Base-by-base conservation (phyloP, 2,329 filamentous ascomycete species). In the Fusarium albidum region DNA sequence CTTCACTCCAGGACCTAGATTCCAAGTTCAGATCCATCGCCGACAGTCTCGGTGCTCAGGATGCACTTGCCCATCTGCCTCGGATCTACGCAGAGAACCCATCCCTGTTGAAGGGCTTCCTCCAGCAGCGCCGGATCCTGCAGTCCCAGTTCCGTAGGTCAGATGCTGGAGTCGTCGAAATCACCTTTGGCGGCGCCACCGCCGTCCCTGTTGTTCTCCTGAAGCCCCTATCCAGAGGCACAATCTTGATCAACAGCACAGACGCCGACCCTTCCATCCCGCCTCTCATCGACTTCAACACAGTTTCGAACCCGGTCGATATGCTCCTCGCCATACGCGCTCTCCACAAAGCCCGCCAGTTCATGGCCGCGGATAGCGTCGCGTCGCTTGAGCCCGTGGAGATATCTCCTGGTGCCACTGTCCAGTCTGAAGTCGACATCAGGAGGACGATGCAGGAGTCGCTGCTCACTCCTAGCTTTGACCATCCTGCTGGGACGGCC, bases 401-500 rank as follows among this genome's bases (percentile, higher is more conserved):
- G 29, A 5, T 63, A 4, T 25, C 49, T 25, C 63, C 64, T 2
- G 70, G 69, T 8, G 55, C 55, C 3, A 35, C 55, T 14, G 61
- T 65, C 7, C 45, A 66, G 9, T 57, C 61, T 14, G 60, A 67
- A 9, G 53, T 53, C 6, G 48, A 64, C n/a, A 61, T 67, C n/a
- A 49, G 63, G 46, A 21, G 31, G 3, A 43, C 21, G 3, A 48
- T 65, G 58, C 45, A 50, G 13, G 52, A 62, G 32, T 52, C 58
- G 6, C 15, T 58, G 7, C 51, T 59, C 9, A 49, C 29, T 13
- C 49, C 67, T 0, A 68, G 59, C 29, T 42, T 65, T 45, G 48
- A 71, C 48, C 80, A 83, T 59, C 73, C 77, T 0, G 69, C 76
- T 18, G 79, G 79, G 3, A 81, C 79, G 1, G 73, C 77, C 3